These are phyloP conservation scores for Flaveria robusta DNA, from an alignment of 129 eudicot species.

Conservation along the genomic window DNA sequence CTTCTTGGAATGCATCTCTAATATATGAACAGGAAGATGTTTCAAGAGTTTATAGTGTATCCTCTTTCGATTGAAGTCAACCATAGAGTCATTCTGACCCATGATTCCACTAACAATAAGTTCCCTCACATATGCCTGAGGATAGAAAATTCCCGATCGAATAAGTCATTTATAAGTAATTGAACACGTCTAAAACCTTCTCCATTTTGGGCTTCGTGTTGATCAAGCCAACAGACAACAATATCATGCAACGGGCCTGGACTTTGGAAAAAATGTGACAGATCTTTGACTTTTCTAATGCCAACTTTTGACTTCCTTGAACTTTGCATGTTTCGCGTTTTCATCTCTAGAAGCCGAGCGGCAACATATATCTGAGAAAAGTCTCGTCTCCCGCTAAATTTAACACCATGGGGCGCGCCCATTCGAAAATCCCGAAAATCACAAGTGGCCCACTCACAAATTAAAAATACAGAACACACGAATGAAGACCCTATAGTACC, in stretches of 20 bases:
- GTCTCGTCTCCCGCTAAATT: slow-evolving; percentile 81
- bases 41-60: slow-evolving; percentile 79
- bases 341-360: slow-evolving; percentile 68
- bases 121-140: slow-evolving; percentile 85
- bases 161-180: slow-evolving; percentile 64
- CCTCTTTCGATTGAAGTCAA: slow-evolving; percentile 56
- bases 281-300: slow-evolving; percentile 37
- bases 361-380: slow-evolving; percentile 75
- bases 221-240: slow-evolving; percentile 95
- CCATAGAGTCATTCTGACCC: slow-evolving; percentile 52
- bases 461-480: slow-evolving; percentile 66
- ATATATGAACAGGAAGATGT: slow-evolving; percentile 62
- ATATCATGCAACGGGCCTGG: slow-evolving; percentile 91
- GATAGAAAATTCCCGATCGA: slow-evolving; percentile 74
- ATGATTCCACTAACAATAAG: slow-evolving; percentile 87
- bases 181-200: slow-evolving; percentile 90
- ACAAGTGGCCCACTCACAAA: slow-evolving; percentile 98
- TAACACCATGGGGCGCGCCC: slow-evolving; percentile 51
- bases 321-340: slow-evolving; percentile 45
- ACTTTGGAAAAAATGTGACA: slow-evolving; percentile 63
- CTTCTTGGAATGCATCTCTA: slow-evolving; percentile 67
- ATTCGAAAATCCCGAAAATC: slow-evolving; percentile 78
- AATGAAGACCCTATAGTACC: slow-evolving; percentile 51
- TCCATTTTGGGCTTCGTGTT: slow-evolving; percentile 69
- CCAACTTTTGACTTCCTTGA: slow-evolving; percentile 30